Evolutionary conservation across 116 monocot species (phyloP), one percentile per base, ranked within the genome.

Genomic region (Cymodocea nodosa): DNA sequence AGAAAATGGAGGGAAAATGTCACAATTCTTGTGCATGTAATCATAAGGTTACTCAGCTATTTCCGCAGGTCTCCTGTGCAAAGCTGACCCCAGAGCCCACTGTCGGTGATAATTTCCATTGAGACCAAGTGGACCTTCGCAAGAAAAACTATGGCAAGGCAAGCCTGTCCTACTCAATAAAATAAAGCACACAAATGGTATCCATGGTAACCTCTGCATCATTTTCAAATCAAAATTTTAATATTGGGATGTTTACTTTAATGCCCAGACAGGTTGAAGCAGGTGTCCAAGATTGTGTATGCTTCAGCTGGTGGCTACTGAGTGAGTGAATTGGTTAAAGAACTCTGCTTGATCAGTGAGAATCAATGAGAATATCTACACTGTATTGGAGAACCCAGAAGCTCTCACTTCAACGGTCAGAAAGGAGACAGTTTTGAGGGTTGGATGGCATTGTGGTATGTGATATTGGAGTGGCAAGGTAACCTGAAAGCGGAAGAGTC

Each of bases 41-140:
- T 51, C 72, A 73, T 19, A 22, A 12, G 44, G 44, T 44, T 10
- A 10, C 44, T 44, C 9, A 10, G 44, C 5, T 59, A 57, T 80
- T 74, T 4, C 62, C 58, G 51, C 86, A 86, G 37, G 30, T 64
- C 52, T 86, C 82, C 65, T 66, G 72, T 54, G 80, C 86, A 78
- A 86, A 86, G 1, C 44, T 12, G 12, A 44, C 44, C 1, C 44
- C 9, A 39, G 39, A 39, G 39, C 11, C 44, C 9, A 9, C 44
- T 8, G 44, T 44, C 82, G 86, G 70, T 86, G 86, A 61, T 86
- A 86, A 66, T 86, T 86, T 16, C 86, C 86, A 16, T 80, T 63
- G 53, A 86, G 80, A 22, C 75, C 80, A n/a, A 70, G 55, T 13
- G 77, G 75, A 62, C 75, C 75, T 57, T 86, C 86, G 35, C 72